Evolutionary conservation across 2,329 filamentous ascomycete species (phyloP), one percentile per base, ranked within the genome.

Genomic region (Penicillium hordei): DNA sequence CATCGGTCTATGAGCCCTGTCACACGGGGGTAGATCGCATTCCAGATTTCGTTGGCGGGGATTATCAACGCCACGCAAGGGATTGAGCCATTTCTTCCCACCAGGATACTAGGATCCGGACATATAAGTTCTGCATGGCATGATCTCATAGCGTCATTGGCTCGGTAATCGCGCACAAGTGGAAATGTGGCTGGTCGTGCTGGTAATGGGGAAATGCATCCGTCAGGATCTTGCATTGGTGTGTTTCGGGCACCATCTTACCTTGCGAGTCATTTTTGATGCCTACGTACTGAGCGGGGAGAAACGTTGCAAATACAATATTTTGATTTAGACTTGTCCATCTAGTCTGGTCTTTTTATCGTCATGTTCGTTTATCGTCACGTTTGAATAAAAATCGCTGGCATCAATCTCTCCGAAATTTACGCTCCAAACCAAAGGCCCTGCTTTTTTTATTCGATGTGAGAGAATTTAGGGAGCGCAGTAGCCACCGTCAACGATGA

Each of bases 401-500:
- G 19, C 13, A 21, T 40, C 19, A n/a, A 12, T 21, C 12, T 27
- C 25, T 15, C 38, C 23, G 3, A 51, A 5, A 5, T 13, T 6
- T 10, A 34, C 2, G 23, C 15, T 13, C 25, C 19, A 40, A 34
- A 12, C 15, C 8, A 25, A 29, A 50, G 44, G 44, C 23, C 10
- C n/a, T 27, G 5, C 5, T 36, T 21, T 23, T 36, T 31, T 9
- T 29, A 34, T 21, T 31, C 4, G 23, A 1, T 6, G 6, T 2
- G 2, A 10, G 19, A 17, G 13, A 23, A 29, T n/a, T 55, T 60
- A 68, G 15, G 66, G 66, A 27, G 64, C 64, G 48, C 64, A 68
- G 74, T 91, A 91, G 54, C 89, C 89, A 59, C 90, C 90, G 72
- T 94, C 90, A 48, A 93, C 83, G 61, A 90, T 77, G 58, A 94